Evolutionary conservation across 805 yeast species (phyloP), one percentile per base, ranked within the genome.

Genomic region (Yueomyces sp.): DNA sequence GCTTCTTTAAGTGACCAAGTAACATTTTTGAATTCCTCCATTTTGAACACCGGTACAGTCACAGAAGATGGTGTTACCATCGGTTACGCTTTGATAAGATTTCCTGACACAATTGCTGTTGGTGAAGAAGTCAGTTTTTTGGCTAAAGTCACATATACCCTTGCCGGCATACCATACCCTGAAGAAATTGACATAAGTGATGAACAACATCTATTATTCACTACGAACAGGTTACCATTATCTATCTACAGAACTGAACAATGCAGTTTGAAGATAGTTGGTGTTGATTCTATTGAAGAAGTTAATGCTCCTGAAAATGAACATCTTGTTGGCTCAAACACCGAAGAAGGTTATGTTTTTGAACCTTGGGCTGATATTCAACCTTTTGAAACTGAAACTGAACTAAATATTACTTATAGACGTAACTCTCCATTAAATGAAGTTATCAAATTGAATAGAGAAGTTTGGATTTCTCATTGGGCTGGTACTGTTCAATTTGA

Each of bases 391-490:
- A 60, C 74, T 0, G 52, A 64, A 31, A 53, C 63, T 27, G 72
- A 76, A n/a, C 56, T 81, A 56, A 70, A 74, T 2, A 58, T 87
- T 34, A 62, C 75, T 36, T 88, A 74, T 64, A 75, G 73, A 45
- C 85, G 76, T 62, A 77, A 79, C 51, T 52, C 63, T 27, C 94
- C 96, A 11, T 55, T 86, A 44, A 64, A 78, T 26, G 72, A 73
- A 49, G 83, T 78, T 28, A 68, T 72, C 49, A 69, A 66, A 46
- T 69, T 86, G 47, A 68, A 74, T 46, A 75, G 96, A 57, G 83
- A 82, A 40, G 61, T 84, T 42, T 90, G 97, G 96, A 68, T 88
- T 42, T 90, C 96, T 2, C 95, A 87, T 49, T 73, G 86, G 85
- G 75, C 86, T 50, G 58, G 77, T 52, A 63, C 84, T 42, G 56